phyloP scores from a whole-genome alignment of 495 filamentous ascomycete species.

The Penicillium parvum region DNA sequence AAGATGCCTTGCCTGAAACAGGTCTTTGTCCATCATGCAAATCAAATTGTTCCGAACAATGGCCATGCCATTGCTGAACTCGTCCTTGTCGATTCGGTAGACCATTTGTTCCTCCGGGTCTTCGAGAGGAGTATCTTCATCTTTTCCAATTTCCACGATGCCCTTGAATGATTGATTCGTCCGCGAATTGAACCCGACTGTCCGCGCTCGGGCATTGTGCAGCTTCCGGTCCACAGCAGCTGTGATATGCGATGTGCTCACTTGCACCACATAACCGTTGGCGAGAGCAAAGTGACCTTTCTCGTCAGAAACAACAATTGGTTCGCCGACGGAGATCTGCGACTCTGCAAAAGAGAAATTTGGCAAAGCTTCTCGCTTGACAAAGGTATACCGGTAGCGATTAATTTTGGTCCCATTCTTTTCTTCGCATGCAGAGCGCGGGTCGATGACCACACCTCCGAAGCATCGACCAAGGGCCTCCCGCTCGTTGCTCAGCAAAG shows the following conservation, averaged over 20 bases:
- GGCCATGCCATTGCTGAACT: constrained; percentile 97
- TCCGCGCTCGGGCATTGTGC: constrained; percentile 75
- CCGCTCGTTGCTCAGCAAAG: constrained; percentile 82
- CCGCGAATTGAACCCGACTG: constrained; percentile 65
- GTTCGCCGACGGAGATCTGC: constrained; percentile 83
- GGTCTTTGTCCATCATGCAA: constrained; percentile 78
- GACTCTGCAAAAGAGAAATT: constrained; percentile 84
- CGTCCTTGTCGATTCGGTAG: constrained; percentile 93
- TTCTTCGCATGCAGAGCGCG: constrained; percentile 66
- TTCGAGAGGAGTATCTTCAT: constrained; percentile 38
- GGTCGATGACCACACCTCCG: constrained; percentile 69
- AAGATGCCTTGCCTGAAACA: constrained; percentile 67
- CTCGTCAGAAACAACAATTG: constrained; percentile 94
- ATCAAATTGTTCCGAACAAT: constrained; percentile 89
- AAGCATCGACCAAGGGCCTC: constrained; percentile 81
- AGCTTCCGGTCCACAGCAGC: constrained; percentile 85
- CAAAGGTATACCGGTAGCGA: constrained; percentile 77
- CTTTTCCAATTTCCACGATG: constrained; percentile 79
- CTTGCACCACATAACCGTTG: constrained; percentile 79
- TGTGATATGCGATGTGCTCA: constrained; percentile 67
- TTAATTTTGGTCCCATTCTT: constrained; percentile 74
- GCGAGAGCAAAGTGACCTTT: constrained; percentile 90
- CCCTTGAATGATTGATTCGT: constrained; percentile 82
- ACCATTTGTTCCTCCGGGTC: constrained; percentile 56
- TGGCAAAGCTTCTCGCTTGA: constrained; percentile 55